phyloP scores from a whole-genome alignment of 2,329 filamentous ascomycete species.

The Nothophaeocryptopus gaeumannii region DNA sequence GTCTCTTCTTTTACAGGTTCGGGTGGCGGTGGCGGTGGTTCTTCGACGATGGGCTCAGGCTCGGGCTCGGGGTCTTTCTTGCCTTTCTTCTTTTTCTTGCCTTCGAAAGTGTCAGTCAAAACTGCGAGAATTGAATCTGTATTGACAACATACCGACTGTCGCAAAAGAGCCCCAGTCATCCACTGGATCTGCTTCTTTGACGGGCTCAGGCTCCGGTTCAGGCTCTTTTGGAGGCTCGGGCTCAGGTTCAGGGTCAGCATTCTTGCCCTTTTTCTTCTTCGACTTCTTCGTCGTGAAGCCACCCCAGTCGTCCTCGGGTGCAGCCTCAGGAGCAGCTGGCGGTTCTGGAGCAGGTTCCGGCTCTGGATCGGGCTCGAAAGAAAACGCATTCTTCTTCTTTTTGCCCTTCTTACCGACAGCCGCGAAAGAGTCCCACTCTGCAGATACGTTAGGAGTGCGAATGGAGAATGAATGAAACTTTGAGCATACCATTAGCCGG shows the following conservation, averaged over 20 bases:
- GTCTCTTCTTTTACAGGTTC: slow-evolving; percentile 17
- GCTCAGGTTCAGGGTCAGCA: slow-evolving; percentile 24
- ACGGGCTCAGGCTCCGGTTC: slow-evolving; percentile 39
- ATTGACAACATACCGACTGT: slow-evolving; percentile 29
- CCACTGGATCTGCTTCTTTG: slow-evolving; percentile 31
- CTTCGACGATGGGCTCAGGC: slow-evolving; percentile 27
- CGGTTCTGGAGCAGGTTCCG: slow-evolving; percentile 12
- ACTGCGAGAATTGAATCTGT: slow-evolving; percentile 38
- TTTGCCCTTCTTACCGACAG: slow-evolving; percentile 38
- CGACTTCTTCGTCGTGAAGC: slow-evolving; percentile 42
- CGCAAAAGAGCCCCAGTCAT: slow-evolving; percentile 31
- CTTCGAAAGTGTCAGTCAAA: slow-evolving; percentile 2
- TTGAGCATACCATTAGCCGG: slow-evolving; percentile 25
- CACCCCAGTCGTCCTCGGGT: slow-evolving; percentile 27
- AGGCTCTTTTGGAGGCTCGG: slow-evolving; percentile 34
- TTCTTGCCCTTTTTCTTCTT: slow-evolving; percentile 41
- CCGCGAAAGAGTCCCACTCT: slow-evolving; percentile 40
- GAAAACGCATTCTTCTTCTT: slow-evolving; percentile 26
- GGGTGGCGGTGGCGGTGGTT: slow-evolving; percentile 16
- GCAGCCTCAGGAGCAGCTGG: slow-evolving; percentile 16
- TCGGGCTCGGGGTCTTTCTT: slow-evolving; percentile 22
- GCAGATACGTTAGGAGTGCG: not conserved
- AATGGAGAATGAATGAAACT: not conserved
- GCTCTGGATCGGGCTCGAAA: slow-evolving; percentile 21
- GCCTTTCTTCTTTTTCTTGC: slow-evolving; percentile 28